Conservation (phyloP, 176 grass and related monocot genomes). For the Triticum turgidum region DNA sequence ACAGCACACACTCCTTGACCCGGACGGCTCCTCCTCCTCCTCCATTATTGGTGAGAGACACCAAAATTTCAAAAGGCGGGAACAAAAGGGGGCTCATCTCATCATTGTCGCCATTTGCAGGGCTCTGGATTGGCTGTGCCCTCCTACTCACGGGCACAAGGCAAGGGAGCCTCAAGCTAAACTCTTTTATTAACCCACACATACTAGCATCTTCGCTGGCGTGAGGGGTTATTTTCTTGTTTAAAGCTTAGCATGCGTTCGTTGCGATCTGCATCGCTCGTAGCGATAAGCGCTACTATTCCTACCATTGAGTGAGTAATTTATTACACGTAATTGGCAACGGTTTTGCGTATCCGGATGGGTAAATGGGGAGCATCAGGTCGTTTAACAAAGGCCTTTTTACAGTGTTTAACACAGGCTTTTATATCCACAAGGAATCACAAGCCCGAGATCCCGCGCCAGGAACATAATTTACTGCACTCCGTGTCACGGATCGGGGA, state of each 20-base stretch:
- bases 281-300: too few species aligned
- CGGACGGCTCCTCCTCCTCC: neutral
- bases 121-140: neutral
- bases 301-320: too few species aligned
- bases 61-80: slow-evolving; percentile 28
- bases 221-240: neutral
- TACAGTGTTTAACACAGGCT: neutral
- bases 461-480: neutral
- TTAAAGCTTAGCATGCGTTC: neutral
- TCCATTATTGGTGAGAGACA: slow-evolving; percentile 8
- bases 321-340: too few species aligned
- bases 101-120: neutral
- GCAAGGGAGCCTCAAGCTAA: neutral
- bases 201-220: too few species aligned
- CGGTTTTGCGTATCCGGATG: too few species aligned
- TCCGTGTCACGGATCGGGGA: neutral
- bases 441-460: neutral
- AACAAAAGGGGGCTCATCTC: neutral
- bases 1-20: neutral
- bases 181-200: too few species aligned
- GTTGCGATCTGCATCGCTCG: neutral
- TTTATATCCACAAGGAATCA: neutral
- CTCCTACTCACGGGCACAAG: neutral
- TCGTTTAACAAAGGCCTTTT: too few species aligned
- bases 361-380: too few species aligned